phyloP scores from a whole-genome alignment of 1,284 basidiomycete genomes.

The Leccinum subrobustum region DNA sequence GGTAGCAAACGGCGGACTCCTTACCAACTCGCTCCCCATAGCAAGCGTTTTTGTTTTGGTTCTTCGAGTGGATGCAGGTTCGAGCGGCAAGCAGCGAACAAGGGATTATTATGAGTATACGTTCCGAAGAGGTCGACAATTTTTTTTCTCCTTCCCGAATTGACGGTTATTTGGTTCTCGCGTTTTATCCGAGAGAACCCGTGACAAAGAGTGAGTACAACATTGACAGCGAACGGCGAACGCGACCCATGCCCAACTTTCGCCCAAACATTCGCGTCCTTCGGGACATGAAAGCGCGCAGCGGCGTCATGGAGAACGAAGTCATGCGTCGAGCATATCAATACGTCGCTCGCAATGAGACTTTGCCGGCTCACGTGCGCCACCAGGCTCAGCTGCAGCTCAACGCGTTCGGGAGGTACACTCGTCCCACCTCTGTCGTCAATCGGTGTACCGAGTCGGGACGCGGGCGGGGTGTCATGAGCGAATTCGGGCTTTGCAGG shows the following conservation, averaged over 20 bases:
- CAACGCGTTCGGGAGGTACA: conserved; percentile 82
- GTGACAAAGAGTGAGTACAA: neutral
- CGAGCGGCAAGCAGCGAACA: neutral
- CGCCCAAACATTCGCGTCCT: conserved; percentile 63
- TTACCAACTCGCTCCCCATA: conserved; percentile 24
- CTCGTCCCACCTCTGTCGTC: conserved; percentile 82
- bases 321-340: conserved; percentile 84
- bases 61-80: neutral
- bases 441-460: conserved; percentile 87
- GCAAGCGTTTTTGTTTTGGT: neutral
- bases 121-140: neutral
- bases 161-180: conserved; percentile 26
- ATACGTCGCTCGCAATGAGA: conserved; percentile 87
- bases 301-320: conserved; percentile 72
- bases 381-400: conserved; percentile 96
- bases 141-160: neutral
- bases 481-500: conserved; percentile 85
- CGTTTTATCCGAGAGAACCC: neutral
- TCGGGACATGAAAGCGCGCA: conserved; percentile 75
- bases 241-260: conserved; percentile 40
- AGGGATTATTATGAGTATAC: neutral
- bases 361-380: conserved; percentile 79
- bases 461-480: conserved; percentile 82
- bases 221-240: too few species aligned
- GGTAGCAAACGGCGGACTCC: neutral